Percentiles rank a stretch among this genome's conserved stretches.
Evolutionary conservation across 108 stramenopile species (phyloP).

Genomic region (Fragilaria radians): DNA sequence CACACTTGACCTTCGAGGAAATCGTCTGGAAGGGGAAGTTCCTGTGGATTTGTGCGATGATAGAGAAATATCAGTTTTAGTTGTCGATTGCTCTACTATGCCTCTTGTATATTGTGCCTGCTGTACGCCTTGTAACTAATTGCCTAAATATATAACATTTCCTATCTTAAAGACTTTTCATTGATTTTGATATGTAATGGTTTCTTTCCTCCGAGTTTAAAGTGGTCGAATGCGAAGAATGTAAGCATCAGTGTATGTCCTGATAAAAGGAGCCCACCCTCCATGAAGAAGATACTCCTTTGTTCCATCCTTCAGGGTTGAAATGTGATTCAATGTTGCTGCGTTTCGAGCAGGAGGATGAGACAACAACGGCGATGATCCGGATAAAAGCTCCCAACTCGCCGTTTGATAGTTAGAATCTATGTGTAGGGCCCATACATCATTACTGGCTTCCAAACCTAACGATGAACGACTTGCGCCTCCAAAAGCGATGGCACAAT

Average conservation of each 20-base stretch:
- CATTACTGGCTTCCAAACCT: slow-evolving; percentile 41
- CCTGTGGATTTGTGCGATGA: too few species aligned
- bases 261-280: slow-evolving; percentile 66
- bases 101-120: too few species aligned
- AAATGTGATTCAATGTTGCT: slow-evolving; percentile 40
- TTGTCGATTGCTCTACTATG: too few species aligned
- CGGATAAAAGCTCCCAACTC: slow-evolving; percentile 20
- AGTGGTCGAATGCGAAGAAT: slow-evolving; percentile 17
- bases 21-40: too few species aligned
- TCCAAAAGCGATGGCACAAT: slow-evolving; percentile 45
- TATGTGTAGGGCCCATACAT: slow-evolving; percentile 47
- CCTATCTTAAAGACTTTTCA: too few species aligned
- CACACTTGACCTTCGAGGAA: too few species aligned
- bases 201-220: too few species aligned
- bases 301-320: slow-evolving; percentile 4
- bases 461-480: slow-evolving; percentile 28
- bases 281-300: slow-evolving; percentile 48
- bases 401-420: slow-evolving; percentile 19
- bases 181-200: too few species aligned
- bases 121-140: too few species aligned
- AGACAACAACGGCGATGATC: neutral
- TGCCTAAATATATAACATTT: too few species aligned
- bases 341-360: slow-evolving; percentile 75
- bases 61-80: too few species aligned
- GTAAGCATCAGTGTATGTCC: slow-evolving; percentile 49